Base-by-base conservation (phyloP, 805 yeast genomes). In the Sugiyamaella floridensis region DNA sequence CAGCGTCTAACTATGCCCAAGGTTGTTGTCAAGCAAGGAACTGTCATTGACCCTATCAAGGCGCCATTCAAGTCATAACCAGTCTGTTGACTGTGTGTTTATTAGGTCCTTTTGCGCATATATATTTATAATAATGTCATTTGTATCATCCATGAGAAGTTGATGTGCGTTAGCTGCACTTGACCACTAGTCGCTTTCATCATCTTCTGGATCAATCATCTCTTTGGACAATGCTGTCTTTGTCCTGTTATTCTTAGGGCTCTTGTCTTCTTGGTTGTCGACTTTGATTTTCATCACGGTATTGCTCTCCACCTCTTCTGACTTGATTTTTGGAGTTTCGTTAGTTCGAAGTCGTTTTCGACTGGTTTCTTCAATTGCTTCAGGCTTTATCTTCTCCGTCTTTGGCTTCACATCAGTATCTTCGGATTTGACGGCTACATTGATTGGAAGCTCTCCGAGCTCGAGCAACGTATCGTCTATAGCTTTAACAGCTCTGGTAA, bases 1-100 rank as follows among this genome's bases (percentile, higher is more conserved):
- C 96, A 89, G 73, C 81, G 81, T 65, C 73, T 88, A 60, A 88
- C 93, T 48, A 89, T 86, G 81, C 98, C 99, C 43, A 78, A 86
- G 63, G 83, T 93, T 42, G 76, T 87, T 56, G 84, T 87, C 47
- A 90, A 89, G 69, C 87, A 87, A 58, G 97, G 98, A 63, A 77
- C 80, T 55, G 89, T 90, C 47, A 87, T 93, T 60, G 95, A 89
- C 69, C 99, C 99, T 16, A 70, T 93, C 62, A 86, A 85, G 66
- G 89, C 88, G 1, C 93, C 93, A n/a, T 85, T 84, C 60, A 82
- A 82, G 40, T 56, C 44, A 47, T 26, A 41, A 14, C 4, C 37
- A 22, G 26, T 22, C 26, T 22, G 26, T 22, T 6, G 26, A 22
- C 26, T 22, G 26, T 22, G 6, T 4, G 26, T 22, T 22, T 22